phyloP scores from a whole-genome alignment of 192 early-diverging fungal genomes.

The Radiomyces spectabilis region DNA sequence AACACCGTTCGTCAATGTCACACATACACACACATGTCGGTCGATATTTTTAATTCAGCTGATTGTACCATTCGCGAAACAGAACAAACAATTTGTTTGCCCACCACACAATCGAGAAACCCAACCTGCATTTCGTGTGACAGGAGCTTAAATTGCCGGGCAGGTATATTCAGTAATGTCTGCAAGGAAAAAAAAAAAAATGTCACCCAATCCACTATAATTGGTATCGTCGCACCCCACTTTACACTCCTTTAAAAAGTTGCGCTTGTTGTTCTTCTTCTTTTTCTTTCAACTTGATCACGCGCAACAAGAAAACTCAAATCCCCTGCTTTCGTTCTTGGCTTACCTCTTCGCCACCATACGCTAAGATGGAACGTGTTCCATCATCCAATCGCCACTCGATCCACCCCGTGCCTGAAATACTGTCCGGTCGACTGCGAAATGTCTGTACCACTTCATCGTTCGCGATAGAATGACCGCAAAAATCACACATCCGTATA shows the following conservation, averaged over 20 bases:
- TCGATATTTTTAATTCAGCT: background rate
- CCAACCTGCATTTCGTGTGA: conserved; percentile 6
- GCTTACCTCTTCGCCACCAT: conserved; percentile 17
- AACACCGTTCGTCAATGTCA: background rate
- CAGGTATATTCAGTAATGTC: background rate
- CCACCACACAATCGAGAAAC: conserved; percentile 5
- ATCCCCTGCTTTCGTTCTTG: background rate
- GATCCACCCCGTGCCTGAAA: conserved; percentile 2
- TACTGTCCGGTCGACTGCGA: background rate
- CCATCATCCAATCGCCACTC: conserved; percentile 20
- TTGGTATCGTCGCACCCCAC: too few species aligned
- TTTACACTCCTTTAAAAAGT: background rate
- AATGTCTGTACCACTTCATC: conserved; percentile 2
- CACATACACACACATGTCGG: too few species aligned
- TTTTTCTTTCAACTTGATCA: background rate
- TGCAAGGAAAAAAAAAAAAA: background rate
- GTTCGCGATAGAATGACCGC: background rate
- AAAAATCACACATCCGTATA: conserved; percentile 5
- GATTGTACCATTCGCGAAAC: background rate
- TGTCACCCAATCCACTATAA: too few species aligned
- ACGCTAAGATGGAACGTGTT: background rate
- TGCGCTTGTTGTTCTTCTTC: background rate
- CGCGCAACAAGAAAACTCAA: background rate
- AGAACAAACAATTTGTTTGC: conserved; percentile 6
- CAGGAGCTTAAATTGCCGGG: background rate